Percentiles rank a stretch among this genome's conserved stretches.
phyloP scores from a whole-genome alignment of 495 filamentous ascomycete genomes.

The Aspergillus cristatus region DNA sequence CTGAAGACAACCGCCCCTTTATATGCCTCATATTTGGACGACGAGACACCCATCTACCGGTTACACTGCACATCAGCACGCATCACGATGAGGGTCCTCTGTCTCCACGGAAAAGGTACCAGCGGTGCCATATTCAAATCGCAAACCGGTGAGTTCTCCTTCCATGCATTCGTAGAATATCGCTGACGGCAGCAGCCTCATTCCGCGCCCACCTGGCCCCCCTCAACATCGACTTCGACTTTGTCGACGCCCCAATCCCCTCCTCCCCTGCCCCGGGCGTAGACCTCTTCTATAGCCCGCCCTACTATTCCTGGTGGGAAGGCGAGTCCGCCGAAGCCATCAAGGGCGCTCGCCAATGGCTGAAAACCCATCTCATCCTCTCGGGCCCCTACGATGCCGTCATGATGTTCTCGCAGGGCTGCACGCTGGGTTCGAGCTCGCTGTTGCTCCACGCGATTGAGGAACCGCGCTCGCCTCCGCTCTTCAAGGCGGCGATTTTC shows the following conservation, averaged over 20 bases:
- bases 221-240: constrained; percentile 42
- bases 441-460: constrained; percentile 31
- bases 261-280: constrained; percentile 41
- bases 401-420: constrained; percentile 53
- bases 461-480: constrained; percentile 25
- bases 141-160: constrained; percentile 41
- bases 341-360: constrained; percentile 31
- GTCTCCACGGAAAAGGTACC: constrained; percentile 56
- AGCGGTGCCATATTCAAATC: constrained; percentile 49
- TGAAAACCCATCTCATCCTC: constrained; percentile 34
- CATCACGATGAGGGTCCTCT: constrained; percentile 47
- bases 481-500: constrained; percentile 53
- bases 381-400: constrained; percentile 54
- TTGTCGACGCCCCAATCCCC: constrained; percentile 42
- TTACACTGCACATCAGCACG: too few species aligned
- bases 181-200: constrained; percentile 14
- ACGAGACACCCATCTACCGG: too few species aligned
- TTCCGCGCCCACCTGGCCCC: constrained; percentile 29
- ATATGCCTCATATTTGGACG: too few species aligned
- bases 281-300: constrained; percentile 41
- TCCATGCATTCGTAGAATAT: background rate
- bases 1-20: too few species aligned
- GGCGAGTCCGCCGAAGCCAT: constrained; percentile 25
- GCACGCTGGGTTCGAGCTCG: constrained; percentile 38
- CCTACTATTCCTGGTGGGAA: constrained; percentile 43